A percentile compares a stretch with the other conserved stretches of the same genome.
phyloP scores from a whole-genome alignment of 805 yeast genomes.

The Metschnikowia anglica region DNA sequence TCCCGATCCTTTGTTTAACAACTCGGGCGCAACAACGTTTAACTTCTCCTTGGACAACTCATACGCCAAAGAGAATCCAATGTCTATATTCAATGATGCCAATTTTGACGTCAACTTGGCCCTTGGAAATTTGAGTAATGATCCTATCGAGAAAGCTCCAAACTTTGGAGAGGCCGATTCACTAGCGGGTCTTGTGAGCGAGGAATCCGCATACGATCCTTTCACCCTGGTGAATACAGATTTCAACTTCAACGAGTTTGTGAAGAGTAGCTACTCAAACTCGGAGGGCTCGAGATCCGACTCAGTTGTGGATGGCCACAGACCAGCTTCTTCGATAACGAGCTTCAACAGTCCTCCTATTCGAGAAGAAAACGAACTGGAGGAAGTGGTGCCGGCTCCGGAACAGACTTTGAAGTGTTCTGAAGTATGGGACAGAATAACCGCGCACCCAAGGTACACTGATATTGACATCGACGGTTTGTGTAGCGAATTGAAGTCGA shows the following conservation, averaged over 20 bases:
- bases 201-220: constrained; percentile 59
- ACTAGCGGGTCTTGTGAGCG: constrained; percentile 46
- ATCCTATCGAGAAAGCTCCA: constrained; percentile 16
- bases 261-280: constrained; percentile 33
- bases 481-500: constrained; percentile 82
- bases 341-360: constrained; percentile 20
- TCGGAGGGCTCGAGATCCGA: constrained; percentile 19
- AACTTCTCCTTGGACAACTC: constrained; percentile 10
- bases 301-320: constrained; percentile 17
- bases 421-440: constrained; percentile 94
- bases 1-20: constrained; percentile 22
- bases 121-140: constrained; percentile 32
- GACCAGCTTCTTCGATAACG: constrained; percentile 19
- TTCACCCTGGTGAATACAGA: constrained; percentile 31
- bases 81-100: constrained; percentile 47
- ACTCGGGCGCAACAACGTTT: constrained; percentile 10
- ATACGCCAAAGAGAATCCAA: constrained; percentile 35
- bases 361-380: constrained; percentile 18
- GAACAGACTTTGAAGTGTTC: constrained; percentile 68
- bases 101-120: constrained; percentile 56
- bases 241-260: constrained; percentile 40
- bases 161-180: constrained; percentile 33
- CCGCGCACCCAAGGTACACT: constrained; percentile 89
- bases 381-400: constrained; percentile 64
- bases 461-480: constrained; percentile 93